Conservation (phyloP, 2,329 filamentous ascomycete species). For the Clarireedia paspali region DNA sequence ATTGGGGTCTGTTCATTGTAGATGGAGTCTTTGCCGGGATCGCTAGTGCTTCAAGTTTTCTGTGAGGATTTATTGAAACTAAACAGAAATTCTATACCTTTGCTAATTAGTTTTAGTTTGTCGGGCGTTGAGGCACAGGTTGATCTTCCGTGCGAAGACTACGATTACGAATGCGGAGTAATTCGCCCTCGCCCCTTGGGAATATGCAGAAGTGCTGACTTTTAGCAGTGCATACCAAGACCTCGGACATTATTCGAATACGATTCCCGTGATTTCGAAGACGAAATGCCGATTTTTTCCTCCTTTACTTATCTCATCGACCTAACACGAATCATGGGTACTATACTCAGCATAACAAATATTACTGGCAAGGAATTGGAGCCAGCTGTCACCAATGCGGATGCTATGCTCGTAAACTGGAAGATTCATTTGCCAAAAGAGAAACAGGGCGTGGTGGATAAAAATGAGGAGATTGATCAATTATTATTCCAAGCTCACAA, state of each 20-base stretch:
- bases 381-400: conserved; percentile 28
- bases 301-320: conserved; percentile 35
- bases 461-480: conserved; percentile 32
- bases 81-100: neutral
- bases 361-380: conserved; percentile 21
- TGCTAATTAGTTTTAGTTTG: conserved; percentile 12
- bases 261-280: conserved; percentile 29
- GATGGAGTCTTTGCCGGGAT: conserved; percentile 21
- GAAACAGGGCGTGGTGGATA: conserved; percentile 34
- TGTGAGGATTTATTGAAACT: conserved; percentile 8
- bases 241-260: conserved; percentile 31
- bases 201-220: conserved; percentile 8
- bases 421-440: conserved; percentile 32
- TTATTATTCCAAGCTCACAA: conserved; percentile 32
- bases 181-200: conserved; percentile 9
- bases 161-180: conserved; percentile 35
- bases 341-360: conserved; percentile 27
- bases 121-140: conserved; percentile 28
- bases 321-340: conserved; percentile 30
- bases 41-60: conserved; percentile 19
- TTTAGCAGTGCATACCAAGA: conserved; percentile 29
- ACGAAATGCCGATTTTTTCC: conserved; percentile 31
- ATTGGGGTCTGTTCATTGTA: conserved; percentile 33
- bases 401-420: conserved; percentile 34
- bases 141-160: conserved; percentile 35